Evolutionary conservation across 495 filamentous ascomycete genomes (phyloP).

Genomic region (Cenococcum geophilum): DNA sequence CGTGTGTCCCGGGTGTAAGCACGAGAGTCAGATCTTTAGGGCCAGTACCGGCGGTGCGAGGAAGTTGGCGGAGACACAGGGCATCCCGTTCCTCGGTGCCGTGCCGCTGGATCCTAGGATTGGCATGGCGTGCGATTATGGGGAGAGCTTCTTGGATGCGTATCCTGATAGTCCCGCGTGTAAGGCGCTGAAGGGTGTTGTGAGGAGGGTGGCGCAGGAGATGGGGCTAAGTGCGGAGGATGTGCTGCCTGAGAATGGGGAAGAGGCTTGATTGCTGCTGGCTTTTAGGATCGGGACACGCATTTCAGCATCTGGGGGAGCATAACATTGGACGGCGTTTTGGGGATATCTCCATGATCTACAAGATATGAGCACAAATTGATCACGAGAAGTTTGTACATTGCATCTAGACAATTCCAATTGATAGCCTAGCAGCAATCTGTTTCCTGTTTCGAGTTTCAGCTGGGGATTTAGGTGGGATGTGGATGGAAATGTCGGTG

Average conservation of each 20-base stretch:
- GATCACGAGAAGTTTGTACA: no score
- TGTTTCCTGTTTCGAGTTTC: no score
- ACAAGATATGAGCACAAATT: no score
- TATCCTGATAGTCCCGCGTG: conserved; percentile 90
- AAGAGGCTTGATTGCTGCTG: neutral
- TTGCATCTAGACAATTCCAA: no score
- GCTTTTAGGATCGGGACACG: no score
- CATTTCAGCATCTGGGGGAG: no score
- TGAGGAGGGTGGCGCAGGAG: conserved; percentile 58
- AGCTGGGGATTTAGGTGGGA: no score
- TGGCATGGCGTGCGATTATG: conserved; percentile 92
- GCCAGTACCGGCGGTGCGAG: conserved; percentile 85
- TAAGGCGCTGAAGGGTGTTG: conserved; percentile 66
- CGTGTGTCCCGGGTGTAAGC: conserved; percentile 83
- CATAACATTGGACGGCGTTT: no score
- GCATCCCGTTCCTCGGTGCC: conserved; percentile 77
- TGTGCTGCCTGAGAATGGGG: neutral
- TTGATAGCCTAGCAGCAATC: no score
- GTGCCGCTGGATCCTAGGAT: conserved; percentile 94
- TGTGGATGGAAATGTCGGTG: no score
- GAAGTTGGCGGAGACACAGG: conserved; percentile 73
- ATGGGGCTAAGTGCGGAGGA: conserved; percentile 43
- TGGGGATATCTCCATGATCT: no score
- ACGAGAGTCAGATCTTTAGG: conserved; percentile 77
- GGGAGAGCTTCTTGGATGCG: conserved; percentile 91